Conservation (phyloP, 2,329 filamentous ascomycete species). For the Magnaporthiopsis poae region DNA sequence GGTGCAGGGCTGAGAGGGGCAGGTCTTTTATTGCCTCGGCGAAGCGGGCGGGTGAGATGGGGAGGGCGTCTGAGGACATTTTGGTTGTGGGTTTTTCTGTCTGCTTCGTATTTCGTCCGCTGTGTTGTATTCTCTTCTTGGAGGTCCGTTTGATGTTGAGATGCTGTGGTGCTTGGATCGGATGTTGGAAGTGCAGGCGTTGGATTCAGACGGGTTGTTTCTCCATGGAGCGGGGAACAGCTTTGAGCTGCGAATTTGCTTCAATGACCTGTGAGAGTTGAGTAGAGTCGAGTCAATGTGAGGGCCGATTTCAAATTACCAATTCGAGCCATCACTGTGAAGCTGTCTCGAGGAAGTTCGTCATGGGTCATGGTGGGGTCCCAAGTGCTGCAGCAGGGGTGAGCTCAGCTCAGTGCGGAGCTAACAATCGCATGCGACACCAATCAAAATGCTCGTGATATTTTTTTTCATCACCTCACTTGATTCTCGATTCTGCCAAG, state of each 20-base stretch:
- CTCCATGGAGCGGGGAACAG: no score
- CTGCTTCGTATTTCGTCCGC: no score
- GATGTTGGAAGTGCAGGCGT: no score
- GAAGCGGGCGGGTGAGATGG: slow-evolving; percentile 55
- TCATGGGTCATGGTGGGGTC: background rate
- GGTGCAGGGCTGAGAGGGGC: slow-evolving; percentile 54
- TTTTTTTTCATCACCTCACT: background rate
- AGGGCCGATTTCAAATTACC: no score
- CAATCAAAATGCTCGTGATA: background rate
- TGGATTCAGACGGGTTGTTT: no score
- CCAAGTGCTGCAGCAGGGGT: background rate
- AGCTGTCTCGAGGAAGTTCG: background rate
- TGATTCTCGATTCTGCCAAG: no score
- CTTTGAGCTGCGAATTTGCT: no score
- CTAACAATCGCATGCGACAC: background rate
- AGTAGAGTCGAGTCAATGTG: no score
- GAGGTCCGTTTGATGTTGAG: no score
- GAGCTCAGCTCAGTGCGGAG: background rate
- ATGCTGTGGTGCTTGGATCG: no score
- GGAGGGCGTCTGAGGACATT: slow-evolving; percentile 54
- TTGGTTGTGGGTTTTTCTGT: slow-evolving; percentile 19
- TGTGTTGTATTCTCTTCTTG: no score
- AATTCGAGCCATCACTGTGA: background rate
- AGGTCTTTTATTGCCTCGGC: slow-evolving; percentile 58
- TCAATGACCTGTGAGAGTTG: no score